A percentile compares a stretch with the other conserved stretches of the same genome.
These are phyloP conservation scores for Cercophora scortea DNA, from an alignment of 495 filamentous ascomycete genomes.

Conservation along the genomic window DNA sequence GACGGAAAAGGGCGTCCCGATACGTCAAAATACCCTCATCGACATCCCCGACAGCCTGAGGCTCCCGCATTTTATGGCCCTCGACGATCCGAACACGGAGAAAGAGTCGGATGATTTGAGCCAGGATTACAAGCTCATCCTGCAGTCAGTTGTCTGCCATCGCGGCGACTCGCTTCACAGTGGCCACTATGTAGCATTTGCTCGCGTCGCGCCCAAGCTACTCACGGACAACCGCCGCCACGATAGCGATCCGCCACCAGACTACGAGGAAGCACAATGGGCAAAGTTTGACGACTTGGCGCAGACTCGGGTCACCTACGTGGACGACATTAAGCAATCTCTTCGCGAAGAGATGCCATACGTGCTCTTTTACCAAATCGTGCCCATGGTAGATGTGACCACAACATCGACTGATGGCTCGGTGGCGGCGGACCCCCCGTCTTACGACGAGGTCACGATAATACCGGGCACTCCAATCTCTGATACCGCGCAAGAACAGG, in stretches of 20 bases:
- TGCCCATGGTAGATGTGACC: slow-evolving; percentile 69
- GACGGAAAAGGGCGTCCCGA: slow-evolving; percentile 55
- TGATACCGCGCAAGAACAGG: slow-evolving; percentile 1
- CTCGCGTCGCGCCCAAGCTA: slow-evolving; percentile 56
- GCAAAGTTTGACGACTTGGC: slow-evolving; percentile 86
- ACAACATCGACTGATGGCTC: slow-evolving; percentile 46
- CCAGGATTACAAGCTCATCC: slow-evolving; percentile 68
- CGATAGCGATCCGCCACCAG: slow-evolving; percentile 40
- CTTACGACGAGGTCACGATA: slow-evolving; percentile 38
- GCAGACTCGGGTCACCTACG: slow-evolving; percentile 52
- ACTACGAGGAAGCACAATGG: slow-evolving; percentile 64
- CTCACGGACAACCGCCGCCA: slow-evolving; percentile 45
- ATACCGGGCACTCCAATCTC: slow-evolving; percentile 12
- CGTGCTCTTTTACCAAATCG: slow-evolving; percentile 88
- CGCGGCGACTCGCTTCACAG: slow-evolving; percentile 81
- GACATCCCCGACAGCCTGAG: slow-evolving; percentile 89
- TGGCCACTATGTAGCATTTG: slow-evolving; percentile 83
- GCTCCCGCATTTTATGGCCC: slow-evolving; percentile 81
- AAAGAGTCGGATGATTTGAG: slow-evolving; percentile 54
- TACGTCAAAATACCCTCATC: slow-evolving; percentile 67
- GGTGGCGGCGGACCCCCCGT: slow-evolving; percentile 39
- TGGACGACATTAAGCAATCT: slow-evolving; percentile 68
- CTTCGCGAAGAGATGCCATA: slow-evolving; percentile 86
- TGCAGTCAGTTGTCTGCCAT: slow-evolving; percentile 89
- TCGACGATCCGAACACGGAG: slow-evolving; percentile 50